Conservation (phyloP, 202 grass and related monocot genomes). For the Setaria viridis region DNA sequence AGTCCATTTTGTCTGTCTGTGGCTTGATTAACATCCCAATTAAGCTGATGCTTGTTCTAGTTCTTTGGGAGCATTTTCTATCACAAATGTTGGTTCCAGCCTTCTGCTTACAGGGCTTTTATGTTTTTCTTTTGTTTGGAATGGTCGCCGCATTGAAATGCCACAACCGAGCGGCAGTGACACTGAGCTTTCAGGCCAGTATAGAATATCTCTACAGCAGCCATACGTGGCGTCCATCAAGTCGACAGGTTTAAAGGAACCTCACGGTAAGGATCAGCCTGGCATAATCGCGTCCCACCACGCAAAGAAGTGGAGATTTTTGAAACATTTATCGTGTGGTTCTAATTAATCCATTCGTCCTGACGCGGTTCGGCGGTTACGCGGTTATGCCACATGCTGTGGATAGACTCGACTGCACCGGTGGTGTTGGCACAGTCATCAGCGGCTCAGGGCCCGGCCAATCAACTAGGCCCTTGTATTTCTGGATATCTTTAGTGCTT, state of each 20-base stretch:
- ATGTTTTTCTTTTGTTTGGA: too few relatives aligned
- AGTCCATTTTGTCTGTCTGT: too few relatives aligned
- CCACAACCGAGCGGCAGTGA: not conserved
- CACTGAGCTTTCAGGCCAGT: conserved; percentile 20
- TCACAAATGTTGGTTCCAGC: not conserved
- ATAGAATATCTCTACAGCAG: conserved; percentile 33
- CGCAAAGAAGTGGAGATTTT: conserved; percentile 6
- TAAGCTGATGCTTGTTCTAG: not conserved
- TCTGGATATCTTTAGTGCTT: conserved; percentile 1
- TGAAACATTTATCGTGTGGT: conserved; percentile 32
- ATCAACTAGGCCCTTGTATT: conserved; percentile 32
- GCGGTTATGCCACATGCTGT: not conserved
- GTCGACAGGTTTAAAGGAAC: conserved; percentile 2
- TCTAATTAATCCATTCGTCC: not conserved
- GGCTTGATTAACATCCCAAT: not conserved
- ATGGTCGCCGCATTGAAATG: too few relatives aligned
- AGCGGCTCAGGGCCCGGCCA: not conserved
- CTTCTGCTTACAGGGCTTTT: too few relatives aligned
- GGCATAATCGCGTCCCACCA: conserved; percentile 23
- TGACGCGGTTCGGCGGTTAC: not conserved
- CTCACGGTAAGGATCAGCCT: not conserved
- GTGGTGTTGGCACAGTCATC: conserved; percentile 20
- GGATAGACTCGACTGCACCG: conserved; percentile 16
- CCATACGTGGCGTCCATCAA: conserved; percentile 28
- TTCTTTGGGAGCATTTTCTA: not conserved